Percentiles rank a stretch among this genome's conserved stretches.
phyloP scores from a whole-genome alignment of 2,329 filamentous ascomycete genomes.

The Pezicula neosporulosa region DNA sequence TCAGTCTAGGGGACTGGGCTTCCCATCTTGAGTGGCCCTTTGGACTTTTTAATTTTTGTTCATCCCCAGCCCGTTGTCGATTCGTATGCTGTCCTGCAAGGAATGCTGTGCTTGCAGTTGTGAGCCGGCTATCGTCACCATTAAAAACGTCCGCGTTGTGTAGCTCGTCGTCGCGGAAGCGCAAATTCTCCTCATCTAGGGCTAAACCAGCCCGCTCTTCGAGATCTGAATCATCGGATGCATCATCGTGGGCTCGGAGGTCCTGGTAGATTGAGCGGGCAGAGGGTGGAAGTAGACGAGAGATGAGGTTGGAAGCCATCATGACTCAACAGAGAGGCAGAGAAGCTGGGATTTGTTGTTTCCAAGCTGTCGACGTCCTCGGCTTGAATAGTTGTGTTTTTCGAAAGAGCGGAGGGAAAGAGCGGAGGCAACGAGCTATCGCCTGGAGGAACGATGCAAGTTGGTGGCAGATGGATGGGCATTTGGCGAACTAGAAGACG shows the following conservation, averaged over 20 bases:
- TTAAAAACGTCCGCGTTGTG: conserved; percentile 25
- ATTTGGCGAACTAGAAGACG: conserved; percentile 9
- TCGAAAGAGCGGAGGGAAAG: not conserved
- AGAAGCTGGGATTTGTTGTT: not conserved
- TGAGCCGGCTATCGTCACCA: conserved; percentile 25
- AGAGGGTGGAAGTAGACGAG: conserved; percentile 25
- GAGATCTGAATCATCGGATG: conserved; percentile 24
- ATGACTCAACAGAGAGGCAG: conserved; percentile 12
- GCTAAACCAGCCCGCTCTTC: conserved; percentile 28
- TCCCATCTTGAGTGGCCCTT: conserved; percentile 18
- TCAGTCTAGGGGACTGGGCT: conserved; percentile 27
- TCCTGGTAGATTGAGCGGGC: conserved; percentile 32
- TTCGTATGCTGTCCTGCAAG: conserved; percentile 16
- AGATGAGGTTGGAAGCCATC: conserved; percentile 30
- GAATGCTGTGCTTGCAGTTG: conserved; percentile 28
- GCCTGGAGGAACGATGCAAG: conserved; percentile 9
- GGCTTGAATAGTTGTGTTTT: not conserved
- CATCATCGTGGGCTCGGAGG: conserved; percentile 27
- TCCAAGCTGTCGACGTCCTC: not conserved
- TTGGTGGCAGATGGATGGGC: conserved; percentile 11
- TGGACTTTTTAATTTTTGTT: conserved; percentile 6
- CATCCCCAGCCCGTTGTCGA: conserved; percentile 3
- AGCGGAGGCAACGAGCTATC: conserved; percentile 10
- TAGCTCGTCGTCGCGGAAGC: conserved; percentile 28
- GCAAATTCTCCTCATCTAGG: conserved; percentile 30